These are phyloP conservation scores for Thelonectria blattea DNA, from an alignment of 2,329 filamentous ascomycete genomes.

Conservation along the genomic window DNA sequence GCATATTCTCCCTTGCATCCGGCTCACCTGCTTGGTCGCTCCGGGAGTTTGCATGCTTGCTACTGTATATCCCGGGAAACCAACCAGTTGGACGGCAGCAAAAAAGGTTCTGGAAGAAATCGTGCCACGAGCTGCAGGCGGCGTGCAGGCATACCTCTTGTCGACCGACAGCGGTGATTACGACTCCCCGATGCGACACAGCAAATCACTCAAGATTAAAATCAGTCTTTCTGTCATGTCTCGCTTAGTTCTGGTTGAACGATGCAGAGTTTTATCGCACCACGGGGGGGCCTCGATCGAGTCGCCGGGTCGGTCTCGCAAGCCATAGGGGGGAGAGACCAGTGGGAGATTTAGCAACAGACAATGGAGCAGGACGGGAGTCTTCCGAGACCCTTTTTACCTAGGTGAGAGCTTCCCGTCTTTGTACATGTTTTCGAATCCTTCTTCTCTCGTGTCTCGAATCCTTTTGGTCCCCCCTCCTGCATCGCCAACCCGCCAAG, in stretches of 20 bases:
- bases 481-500: constrained; percentile 4
- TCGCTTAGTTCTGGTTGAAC: not conserved
- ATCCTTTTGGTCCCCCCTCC: not conserved
- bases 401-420: not conserved
- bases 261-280: constrained; percentile 1
- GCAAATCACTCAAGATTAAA: not conserved
- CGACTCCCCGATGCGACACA: not conserved
- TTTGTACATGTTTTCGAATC: not conserved
- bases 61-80: not conserved
- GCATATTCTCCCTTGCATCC: not conserved
- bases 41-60: not conserved
- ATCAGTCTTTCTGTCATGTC: not conserved
- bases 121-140: not conserved
- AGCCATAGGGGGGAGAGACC: too few species aligned
- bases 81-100: not conserved
- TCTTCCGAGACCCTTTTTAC: not conserved
- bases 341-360: not conserved
- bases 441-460: not conserved
- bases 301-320: not conserved
- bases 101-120: not conserved
- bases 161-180: not conserved
- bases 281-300: not conserved
- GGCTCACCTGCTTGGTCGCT: not conserved
- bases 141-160: not conserved
- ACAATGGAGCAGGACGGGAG: not conserved